Evolutionary conservation across 2,329 filamentous ascomycete species (phyloP), one percentile per base, ranked within the genome.

Genomic region (Phialemonium atrogriseum): DNA sequence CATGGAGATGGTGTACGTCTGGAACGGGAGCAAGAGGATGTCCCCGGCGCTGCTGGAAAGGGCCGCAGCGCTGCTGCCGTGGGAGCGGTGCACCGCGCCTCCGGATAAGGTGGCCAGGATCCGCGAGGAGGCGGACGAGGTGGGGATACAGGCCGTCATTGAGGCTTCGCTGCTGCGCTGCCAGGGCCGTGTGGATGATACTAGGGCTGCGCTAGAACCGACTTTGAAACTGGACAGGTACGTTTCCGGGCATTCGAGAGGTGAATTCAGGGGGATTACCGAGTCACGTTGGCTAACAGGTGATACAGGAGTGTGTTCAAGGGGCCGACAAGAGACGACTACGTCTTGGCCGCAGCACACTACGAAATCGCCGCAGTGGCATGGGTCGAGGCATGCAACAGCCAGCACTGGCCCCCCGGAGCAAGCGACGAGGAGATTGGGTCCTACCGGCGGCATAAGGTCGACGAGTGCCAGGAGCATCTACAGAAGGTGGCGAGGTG

Each of bases 1-100:
- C 1, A 75, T 87, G 47, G 91, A 96, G 61, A 94, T 96, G 82
- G 79, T 83, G 10, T 94, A 89, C 54, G 77, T 96, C 46, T 96
- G 88, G 88, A 88, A 85, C 49, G 89, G 88, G 1, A 77, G 76
- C 45, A 89, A 84, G 56, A 77, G 86, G 33, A 93, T 94, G 84
- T 64, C 71, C 3, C 46, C 59, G 1, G 59, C 60, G 0, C 73
- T 89, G 37, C 62, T 94, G 10, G 63, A 80, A 28, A 59, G 65
- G 24, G 84, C 77, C 0, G 52, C 85, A 22, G 57, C 52, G 1
- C 69, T 70, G n/a, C 58, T 94, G 9, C 62, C 65, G 0, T 94
- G 73, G 73, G 59, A 63, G 14, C 55, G 86, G 59, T 78, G 74
- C 28, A 74, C 73, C 1, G 62, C 59, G 5, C 40, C 53, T 5